A percentile compares a stretch with the other conserved stretches of the same genome.
Evolutionary conservation across 2,329 filamentous ascomycete species (phyloP).

Genomic region (Acephala macrosclerotiorum): DNA sequence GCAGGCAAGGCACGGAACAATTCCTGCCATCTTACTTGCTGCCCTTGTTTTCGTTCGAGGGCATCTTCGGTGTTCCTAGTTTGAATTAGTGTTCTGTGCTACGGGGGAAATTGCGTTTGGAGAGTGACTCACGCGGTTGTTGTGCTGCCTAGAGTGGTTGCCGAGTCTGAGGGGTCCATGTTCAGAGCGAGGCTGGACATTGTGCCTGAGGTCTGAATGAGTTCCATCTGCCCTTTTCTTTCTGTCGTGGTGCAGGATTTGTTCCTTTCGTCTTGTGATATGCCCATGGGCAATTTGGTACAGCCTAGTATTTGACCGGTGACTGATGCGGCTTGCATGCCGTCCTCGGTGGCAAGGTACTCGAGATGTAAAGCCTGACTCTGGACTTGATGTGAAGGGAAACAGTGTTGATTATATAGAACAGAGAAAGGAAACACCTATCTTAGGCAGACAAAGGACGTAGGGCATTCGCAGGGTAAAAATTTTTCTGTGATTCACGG

Average conservation of each 20-base stretch:
- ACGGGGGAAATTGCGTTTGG: slow-evolving; percentile 4
- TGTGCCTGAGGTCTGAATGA: not conserved
- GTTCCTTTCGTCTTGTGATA: not conserved
- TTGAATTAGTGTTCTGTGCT: slow-evolving; percentile 5
- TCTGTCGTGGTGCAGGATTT: not conserved
- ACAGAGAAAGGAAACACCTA: not conserved
- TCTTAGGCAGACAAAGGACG: slow-evolving; percentile 6
- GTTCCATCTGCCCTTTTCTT: not conserved
- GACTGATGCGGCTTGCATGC: not conserved
- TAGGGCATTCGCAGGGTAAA: not conserved
- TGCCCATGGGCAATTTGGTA: not conserved
- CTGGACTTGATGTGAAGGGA: not conserved
- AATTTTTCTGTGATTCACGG: not conserved
- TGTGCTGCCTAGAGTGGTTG: slow-evolving; percentile 21
- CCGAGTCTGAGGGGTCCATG: not conserved
- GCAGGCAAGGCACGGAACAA: slow-evolving; percentile 11
- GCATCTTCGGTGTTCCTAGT: slow-evolving; percentile 16
- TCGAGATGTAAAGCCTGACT: not conserved
- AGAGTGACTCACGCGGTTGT: slow-evolving; percentile 25
- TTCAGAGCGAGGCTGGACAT: slow-evolving; percentile 12
- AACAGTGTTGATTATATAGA: not conserved
- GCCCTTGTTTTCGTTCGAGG: not conserved
- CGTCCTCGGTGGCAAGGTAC: not conserved
- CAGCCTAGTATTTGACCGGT: not conserved
- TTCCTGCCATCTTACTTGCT: slow-evolving; percentile 5